A percentile compares a stretch with the other conserved stretches of the same genome.
These are phyloP conservation scores for Mucor circinelloides DNA, from an alignment of 371 early-diverging fungal genomes.

Conservation along the genomic window DNA sequence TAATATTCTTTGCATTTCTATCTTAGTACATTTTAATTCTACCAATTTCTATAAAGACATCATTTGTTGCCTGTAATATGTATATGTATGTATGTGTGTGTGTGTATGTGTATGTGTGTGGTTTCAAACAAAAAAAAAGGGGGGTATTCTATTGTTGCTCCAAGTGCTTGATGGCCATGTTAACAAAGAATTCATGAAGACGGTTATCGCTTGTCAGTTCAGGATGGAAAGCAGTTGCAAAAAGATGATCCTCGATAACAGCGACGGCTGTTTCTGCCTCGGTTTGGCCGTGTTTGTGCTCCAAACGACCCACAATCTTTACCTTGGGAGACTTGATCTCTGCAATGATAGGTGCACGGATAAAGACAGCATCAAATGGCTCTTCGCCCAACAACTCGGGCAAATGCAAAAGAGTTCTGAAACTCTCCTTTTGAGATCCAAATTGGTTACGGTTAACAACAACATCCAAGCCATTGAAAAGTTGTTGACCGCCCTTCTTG, in stretches of 20 bases:
- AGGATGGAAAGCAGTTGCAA: conserved; percentile 96
- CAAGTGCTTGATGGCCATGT: conserved; percentile 41
- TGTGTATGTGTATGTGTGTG: not conserved
- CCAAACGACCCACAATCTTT: conserved; percentile 65
- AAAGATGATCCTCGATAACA: conserved; percentile 81
- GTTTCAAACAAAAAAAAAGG: not conserved
- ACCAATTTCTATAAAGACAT: not conserved
- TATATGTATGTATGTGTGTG: not conserved
- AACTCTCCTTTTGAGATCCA: conserved; percentile 91
- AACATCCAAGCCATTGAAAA: conserved; percentile 83
- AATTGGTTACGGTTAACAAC: conserved; percentile 92
- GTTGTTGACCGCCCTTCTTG: conserved; percentile 84
- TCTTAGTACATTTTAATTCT: not conserved
- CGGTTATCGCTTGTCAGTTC: conserved; percentile 87
- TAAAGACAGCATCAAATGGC: conserved; percentile 86
- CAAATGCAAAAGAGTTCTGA: conserved; percentile 70
- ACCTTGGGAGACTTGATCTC: conserved; percentile 67
- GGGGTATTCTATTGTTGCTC: not conserved
- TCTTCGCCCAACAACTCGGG: conserved; percentile 55
- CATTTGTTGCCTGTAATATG: not conserved
- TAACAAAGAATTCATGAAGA: conserved; percentile 85
- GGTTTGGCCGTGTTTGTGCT: conserved; percentile 49
- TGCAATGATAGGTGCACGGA: conserved; percentile 93
- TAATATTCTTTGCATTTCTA: not conserved
- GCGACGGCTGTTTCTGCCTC: conserved; percentile 79